Evolutionary conservation across 371 early-diverging fungal genomes (phyloP).

Genomic region (Haplosporangium sp.): DNA sequence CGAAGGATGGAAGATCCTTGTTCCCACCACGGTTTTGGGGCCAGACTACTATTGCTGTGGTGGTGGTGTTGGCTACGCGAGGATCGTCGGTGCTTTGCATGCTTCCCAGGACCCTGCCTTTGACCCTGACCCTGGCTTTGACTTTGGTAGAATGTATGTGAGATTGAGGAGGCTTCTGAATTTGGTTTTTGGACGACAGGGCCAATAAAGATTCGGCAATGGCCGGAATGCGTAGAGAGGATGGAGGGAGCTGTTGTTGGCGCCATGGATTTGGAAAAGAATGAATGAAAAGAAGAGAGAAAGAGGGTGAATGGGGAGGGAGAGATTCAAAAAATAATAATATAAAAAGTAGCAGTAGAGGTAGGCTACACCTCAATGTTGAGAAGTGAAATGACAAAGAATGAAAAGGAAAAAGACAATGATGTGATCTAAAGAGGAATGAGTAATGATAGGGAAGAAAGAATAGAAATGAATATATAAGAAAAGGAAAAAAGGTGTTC

Average conservation of each 20-base stretch:
- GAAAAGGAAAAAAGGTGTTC: no score
- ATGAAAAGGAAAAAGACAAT: no score
- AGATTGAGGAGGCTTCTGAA: not conserved
- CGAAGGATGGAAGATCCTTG: conserved; percentile 22
- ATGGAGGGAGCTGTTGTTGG: conserved; percentile 12
- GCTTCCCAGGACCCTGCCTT: no score
- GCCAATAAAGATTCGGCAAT: conserved; percentile 49
- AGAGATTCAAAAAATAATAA: no score
- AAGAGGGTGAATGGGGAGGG: not conserved
- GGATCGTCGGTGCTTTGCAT: not conserved
- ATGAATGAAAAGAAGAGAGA: not conserved
- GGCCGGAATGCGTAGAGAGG: conserved; percentile 51
- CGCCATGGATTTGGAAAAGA: not conserved
- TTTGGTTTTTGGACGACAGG: conserved; percentile 31
- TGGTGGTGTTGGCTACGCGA: not conserved
- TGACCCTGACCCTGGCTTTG: not conserved
- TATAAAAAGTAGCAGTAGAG: no score
- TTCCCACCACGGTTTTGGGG: conserved; percentile 53
- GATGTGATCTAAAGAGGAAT: no score
- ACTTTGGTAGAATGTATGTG: not conserved
- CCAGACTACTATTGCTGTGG: conserved; percentile 2
- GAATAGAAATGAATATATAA: no score
- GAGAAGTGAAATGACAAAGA: no score
- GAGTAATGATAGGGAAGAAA: not conserved
- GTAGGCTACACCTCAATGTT: no score